Evolutionary conservation across 768 basidiomycete genomes (phyloP).

Genomic region (Leucocoprinus birnbaumii): DNA sequence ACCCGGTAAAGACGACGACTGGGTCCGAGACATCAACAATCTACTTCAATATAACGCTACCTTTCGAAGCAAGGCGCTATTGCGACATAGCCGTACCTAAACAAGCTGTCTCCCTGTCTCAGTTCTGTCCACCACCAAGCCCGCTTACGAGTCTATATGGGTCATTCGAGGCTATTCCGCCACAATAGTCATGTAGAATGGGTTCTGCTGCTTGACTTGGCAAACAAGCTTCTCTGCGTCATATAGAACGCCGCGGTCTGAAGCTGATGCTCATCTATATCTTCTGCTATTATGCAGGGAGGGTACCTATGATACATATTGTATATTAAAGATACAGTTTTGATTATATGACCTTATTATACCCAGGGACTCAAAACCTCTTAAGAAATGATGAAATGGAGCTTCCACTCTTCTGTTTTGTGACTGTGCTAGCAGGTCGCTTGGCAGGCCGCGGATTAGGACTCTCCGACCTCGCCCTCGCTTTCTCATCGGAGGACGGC

Average conservation of each 20-base stretch:
- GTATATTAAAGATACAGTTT: no score
- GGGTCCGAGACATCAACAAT: slow-evolving; percentile 97
- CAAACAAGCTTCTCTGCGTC: no score
- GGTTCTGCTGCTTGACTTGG: neutral
- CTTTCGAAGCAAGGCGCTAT: slow-evolving; percentile 85
- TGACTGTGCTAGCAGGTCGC: neutral
- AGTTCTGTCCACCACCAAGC: neutral
- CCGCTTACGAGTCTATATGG: neutral
- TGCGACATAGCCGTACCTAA: slow-evolving; percentile 71
- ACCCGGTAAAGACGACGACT: slow-evolving; percentile 85
- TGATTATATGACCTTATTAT: no score
- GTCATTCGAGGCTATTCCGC: neutral
- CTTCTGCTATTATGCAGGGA: no score
- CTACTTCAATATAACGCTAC: slow-evolving; percentile 93
- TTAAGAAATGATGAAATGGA: neutral
- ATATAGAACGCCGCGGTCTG: neutral
- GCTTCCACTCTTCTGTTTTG: neutral
- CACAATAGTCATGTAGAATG: neutral
- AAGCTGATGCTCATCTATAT: neutral
- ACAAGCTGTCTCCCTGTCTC: neutral
- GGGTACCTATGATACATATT: no score
- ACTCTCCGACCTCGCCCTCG: neutral
- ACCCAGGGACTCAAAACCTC: neutral
- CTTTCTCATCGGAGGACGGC: neutral
- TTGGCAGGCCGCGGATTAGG: no score